Base-by-base conservation (phyloP, 495 filamentous ascomycete genomes). In the Mycothermus thermophilus region DNA sequence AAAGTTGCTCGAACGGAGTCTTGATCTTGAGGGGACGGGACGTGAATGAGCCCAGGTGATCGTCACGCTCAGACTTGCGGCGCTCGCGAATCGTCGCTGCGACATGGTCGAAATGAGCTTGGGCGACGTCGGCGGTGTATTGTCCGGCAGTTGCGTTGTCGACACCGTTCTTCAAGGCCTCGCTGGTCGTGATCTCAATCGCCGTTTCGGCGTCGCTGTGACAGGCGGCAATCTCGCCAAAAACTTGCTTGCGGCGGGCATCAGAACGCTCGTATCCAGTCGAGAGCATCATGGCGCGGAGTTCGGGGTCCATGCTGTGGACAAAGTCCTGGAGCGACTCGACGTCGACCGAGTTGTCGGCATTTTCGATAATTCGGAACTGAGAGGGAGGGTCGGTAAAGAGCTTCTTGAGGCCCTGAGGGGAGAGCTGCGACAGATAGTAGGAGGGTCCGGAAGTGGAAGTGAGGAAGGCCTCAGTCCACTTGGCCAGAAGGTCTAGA, bases 401-500 rank as follows among this genome's bases (percentile, higher is more conserved):
- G 1, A 55, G 32, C 6, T 38, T 41, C 3, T 30, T 29, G 9
- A 46, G 43, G 27, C 52, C 49, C 3, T 32, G 19, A 3, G 21
- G 13, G 1, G 51, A 52, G 3, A 55, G 43, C 22, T 42, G 27
- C 7, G 49, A 38, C 11, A 55, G 37, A 8, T 38, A 21, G 25
- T 34, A 43, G 5, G 35, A 30, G 15, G 15, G 40, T 8, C 32
- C 17, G 11, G 41, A 33, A 1, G 35, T 26, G 12, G 27, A 35
- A 1, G 14, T 4, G 9, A 35, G 23, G 9, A 42, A 34, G 15
- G 39, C 18, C 4, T 18, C 14, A 6, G 32, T 15, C 49, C 49
- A 55, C 29, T 55, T 50, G 14, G 30, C 46, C 8, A 55, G 12
- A 2, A 47, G 32, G 7, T 29, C 17, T 13, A 55, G 26, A 23